Conservation (phyloP, 2,329 filamentous ascomycete genomes). For the Piedraia hortae region DNA sequence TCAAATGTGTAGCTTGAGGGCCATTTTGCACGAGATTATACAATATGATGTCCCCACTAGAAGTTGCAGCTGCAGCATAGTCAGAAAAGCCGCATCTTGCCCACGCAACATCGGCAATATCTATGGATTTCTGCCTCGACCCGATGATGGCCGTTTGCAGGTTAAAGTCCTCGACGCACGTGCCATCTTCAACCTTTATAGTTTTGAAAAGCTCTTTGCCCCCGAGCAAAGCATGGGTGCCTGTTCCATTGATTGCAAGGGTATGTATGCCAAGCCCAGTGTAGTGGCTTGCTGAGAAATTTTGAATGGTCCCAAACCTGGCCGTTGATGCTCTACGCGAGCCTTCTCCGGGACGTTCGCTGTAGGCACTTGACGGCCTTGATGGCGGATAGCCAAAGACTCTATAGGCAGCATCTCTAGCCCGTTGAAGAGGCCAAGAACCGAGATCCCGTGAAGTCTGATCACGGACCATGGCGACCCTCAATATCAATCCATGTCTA, state of each 20-base stretch:
- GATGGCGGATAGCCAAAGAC: constrained; percentile 9
- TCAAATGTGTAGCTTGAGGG: constrained; percentile 31
- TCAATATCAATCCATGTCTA: too few species aligned
- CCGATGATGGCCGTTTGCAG: constrained; percentile 32
- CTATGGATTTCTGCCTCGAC: constrained; percentile 23
- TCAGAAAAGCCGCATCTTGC: constrained; percentile 32
- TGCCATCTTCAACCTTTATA: constrained; percentile 26
- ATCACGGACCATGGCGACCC: too few species aligned
- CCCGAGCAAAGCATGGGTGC: constrained; percentile 35
- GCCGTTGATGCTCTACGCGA: constrained; percentile 4
- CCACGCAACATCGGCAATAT: constrained; percentile 40
- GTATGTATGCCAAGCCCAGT: constrained; percentile 37
- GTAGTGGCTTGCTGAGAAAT: constrained; percentile 30
- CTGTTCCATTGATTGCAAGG: constrained; percentile 33
- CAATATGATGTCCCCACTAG: constrained; percentile 35
- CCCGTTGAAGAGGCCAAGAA: constrained; percentile 10
- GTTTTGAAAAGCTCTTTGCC: constrained; percentile 40
- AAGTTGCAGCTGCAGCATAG: constrained; percentile 34
- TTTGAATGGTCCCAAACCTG: constrained; percentile 13
- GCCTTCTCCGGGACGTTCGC: constrained; percentile 4
- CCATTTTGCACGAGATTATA: constrained; percentile 35
- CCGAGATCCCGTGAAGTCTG: too few species aligned
- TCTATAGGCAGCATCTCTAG: constrained; percentile 10
- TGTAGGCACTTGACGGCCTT: constrained; percentile 7
- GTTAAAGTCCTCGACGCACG: constrained; percentile 34